Base-by-base conservation (phyloP, 2,329 filamentous ascomycete species). In the Gremmenia infestans region DNA sequence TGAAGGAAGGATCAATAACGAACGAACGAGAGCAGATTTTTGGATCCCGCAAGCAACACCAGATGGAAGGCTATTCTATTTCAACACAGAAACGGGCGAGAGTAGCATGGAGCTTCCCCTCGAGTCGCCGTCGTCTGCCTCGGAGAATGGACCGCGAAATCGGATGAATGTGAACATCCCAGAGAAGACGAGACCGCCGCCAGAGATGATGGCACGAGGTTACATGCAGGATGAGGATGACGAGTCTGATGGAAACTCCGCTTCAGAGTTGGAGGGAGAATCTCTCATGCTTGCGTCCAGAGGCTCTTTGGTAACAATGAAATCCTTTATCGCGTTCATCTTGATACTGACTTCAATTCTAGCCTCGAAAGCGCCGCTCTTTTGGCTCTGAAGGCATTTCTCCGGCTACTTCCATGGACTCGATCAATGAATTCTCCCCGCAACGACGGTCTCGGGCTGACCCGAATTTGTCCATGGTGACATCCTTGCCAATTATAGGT, bases 41-140 rank as follows among this genome's bases (percentile, higher is more conserved):
- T 99, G 94, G 94, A 96, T 99, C 64, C 94, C 94, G 17, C 94
- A 99, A 75, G 94, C 92, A 14, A 99, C 94, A 0, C 84, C 90
- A 1, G 92, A 97, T 70, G 94, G 94, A 53, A 83, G 92, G 55
- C 75, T 99, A 23, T 99, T 95, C 73, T 99, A 97, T 75, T 97
- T 96, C 80, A 99, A 99, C 72, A 97, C 93, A 60, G 85, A 97
- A 76, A 99, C 94, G 0, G 92, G 93, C 54, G 91, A 95, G 68
- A 95, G 89, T 69, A 95, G 89, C 60, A 94, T 92, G 83, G 94
- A 99, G 70, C 77, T 99, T 58, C 94, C 94, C 1, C 79, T 99
- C 25, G 94, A 99, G 71, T 93, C 93, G 15, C 92, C 94, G 1
- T 85, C 85, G 1, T 90, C 88, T 6, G 73, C 83, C 17, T 87